phyloP scores from a whole-genome alignment of 129 eudicot species.

The Helianthus tuberosus region DNA sequence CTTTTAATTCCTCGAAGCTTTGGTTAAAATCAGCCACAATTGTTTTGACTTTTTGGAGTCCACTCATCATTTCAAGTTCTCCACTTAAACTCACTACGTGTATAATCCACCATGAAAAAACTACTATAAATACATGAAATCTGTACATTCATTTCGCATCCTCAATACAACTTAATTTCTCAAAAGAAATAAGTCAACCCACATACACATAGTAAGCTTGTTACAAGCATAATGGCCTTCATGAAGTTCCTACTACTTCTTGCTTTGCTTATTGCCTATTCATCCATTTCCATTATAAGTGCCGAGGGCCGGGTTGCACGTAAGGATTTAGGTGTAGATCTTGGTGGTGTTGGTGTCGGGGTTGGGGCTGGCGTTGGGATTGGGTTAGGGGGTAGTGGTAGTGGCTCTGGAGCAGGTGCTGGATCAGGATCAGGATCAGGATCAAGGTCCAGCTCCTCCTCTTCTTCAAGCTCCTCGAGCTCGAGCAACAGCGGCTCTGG shows the following conservation, averaged over 20 bases:
- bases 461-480: conserved; percentile 53
- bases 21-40: conserved; percentile 28
- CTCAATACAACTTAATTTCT: conserved; percentile 10
- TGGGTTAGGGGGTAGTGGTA: conserved; percentile 60
- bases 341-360: conserved; percentile 58
- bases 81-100: conserved; percentile 28
- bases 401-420: conserved; percentile 60
- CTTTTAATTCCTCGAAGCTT: not conserved
- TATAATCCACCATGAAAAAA: conserved; percentile 33
- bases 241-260: conserved; percentile 24
- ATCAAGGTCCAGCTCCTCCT: conserved; percentile 48
- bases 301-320: conserved; percentile 53
- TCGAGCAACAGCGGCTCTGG: conserved; percentile 45
- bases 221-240: conserved; percentile 28
- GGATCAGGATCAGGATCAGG: conserved; percentile 62
- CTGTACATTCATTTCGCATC: conserved; percentile 15
- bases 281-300: conserved; percentile 13
- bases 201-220: conserved; percentile 4
- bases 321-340: conserved; percentile 56
- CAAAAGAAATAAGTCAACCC: conserved; percentile 1
- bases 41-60: conserved; percentile 23
- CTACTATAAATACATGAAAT: conserved; percentile 34
- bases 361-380: conserved; percentile 62
- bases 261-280: conserved; percentile 42
- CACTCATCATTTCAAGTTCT: conserved; percentile 19